phyloP scores from a whole-genome alignment of 768 basidiomycete species.

The Boletus coccyginus region DNA sequence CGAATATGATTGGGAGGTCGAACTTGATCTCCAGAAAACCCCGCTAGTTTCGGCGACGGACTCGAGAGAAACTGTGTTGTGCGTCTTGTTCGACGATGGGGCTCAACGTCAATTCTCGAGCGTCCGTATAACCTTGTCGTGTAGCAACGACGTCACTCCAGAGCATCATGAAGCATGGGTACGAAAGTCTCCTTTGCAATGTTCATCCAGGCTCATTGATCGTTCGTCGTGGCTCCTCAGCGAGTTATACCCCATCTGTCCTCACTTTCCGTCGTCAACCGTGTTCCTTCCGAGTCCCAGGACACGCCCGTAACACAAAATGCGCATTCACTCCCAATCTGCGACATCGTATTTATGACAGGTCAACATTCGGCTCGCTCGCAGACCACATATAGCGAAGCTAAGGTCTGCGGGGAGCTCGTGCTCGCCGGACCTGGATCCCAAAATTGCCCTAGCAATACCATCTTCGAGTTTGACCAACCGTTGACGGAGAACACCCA shows the following conservation, averaged over 20 bases:
- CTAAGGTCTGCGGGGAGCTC: background rate
- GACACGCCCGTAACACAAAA: background rate
- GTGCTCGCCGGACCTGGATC: background rate
- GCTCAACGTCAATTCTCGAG: slow-evolving; percentile 6
- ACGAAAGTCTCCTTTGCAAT: background rate
- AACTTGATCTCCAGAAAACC: too few relatives aligned
- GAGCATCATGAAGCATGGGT: background rate
- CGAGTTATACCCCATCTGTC: background rate
- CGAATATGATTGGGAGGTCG: slow-evolving; percentile 7
- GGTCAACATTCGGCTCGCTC: background rate
- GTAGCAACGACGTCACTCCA: background rate
- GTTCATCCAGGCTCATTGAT: background rate
- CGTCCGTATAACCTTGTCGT: slow-evolving; percentile 2
- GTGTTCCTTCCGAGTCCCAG: background rate
- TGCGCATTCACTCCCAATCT: background rate
- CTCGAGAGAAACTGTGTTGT: background rate
- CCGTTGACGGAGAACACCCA: slow-evolving; percentile 2
- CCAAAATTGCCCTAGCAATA: background rate
- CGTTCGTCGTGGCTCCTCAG: background rate
- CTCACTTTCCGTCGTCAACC: background rate
- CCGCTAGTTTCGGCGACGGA: background rate
- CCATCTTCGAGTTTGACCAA: slow-evolving; percentile 10
- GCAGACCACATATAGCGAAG: background rate
- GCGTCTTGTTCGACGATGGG: background rate
- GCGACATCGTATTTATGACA: background rate